Conservation (phyloP, 306 rosid genomes). For the Astragalus glycyphyllos region DNA sequence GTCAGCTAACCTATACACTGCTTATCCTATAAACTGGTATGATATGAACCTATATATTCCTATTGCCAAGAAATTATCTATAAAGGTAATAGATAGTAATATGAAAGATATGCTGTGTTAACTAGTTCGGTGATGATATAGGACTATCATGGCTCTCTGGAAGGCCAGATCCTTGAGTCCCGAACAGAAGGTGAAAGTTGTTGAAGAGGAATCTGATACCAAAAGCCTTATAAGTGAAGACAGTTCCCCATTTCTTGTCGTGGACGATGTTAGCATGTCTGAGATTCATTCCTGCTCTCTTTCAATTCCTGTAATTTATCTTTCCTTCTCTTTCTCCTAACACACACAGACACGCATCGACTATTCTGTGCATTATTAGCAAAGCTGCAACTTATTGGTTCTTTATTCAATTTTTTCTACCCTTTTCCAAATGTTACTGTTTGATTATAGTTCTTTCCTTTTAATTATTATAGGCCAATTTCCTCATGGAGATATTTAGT, state of each 20-base stretch:
- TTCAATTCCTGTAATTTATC: conserved; percentile 70
- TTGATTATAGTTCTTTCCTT: conserved; percentile 40
- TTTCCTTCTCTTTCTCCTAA: conserved; percentile 27
- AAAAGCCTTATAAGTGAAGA: conserved; percentile 77
- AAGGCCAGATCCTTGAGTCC: conserved; percentile 96
- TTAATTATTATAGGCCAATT: conserved; percentile 59
- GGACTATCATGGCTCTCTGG: conserved; percentile 98
- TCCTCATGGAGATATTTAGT: conserved; percentile 77
- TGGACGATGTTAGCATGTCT: conserved; percentile 85
- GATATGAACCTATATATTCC: conserved; percentile 8
- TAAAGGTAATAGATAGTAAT: conserved; percentile 10
- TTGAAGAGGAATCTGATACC: conserved; percentile 83
- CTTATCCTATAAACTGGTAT: not conserved
- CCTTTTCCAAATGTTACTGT: conserved; percentile 4
- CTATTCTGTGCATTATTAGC: conserved; percentile 16
- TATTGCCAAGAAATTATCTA: conserved; percentile 15
- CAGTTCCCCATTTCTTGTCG: conserved; percentile 69
- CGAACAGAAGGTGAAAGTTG: conserved; percentile 88
- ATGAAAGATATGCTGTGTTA: conserved; percentile 35
- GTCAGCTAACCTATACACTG: conserved; percentile 3
- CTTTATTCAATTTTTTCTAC: not conserved
- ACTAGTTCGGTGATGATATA: conserved; percentile 49
- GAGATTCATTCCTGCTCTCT: conserved; percentile 72
- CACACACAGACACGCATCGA: conserved; percentile 2
- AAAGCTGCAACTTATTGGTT: conserved; percentile 21